Base-by-base conservation (phyloP, 345 rosid species). In the Eucalyptus dawsonii region DNA sequence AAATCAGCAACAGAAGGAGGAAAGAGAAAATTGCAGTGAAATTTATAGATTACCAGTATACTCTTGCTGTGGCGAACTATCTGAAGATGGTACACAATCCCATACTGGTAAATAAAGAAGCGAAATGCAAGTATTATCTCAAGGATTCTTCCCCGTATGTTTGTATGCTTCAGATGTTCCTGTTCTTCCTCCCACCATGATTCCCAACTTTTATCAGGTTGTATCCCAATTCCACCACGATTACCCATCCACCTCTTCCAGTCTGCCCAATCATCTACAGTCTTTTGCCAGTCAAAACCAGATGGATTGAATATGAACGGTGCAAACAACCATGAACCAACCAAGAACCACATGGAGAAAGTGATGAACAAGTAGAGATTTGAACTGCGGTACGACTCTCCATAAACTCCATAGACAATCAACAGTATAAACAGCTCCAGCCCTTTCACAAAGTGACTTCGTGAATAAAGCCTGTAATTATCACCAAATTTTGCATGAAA, bases 201-300 rank as follows among this genome's bases (percentile, higher is more conserved):
- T 90, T 97, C 99, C 99, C 99, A 98, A 91, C 99, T 97, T 89
- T 90, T 94, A 13, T 95, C 94, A 12, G 90, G 88, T 7, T 87
- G 92, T n/a, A 98, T 98, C 87, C 99, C 99, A 25, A 98, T 98
- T 87, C 99, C 99, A 89, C 99, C 99, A 3, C 96, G 97, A 92
- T 97, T 96, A 45, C 99, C 99, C 99, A 98, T 97, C 99, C 99
- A 97, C 88, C 99, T 91, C 91, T 96, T 98, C 99, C 99, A 98
- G 90, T 98, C 97, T 42, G 98, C 95, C 99, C 99, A 97, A 90
- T 98, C 99, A 88, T 97, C 99, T 90, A 96, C 98, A 1, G 98
- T 96, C 92, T 98, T 98, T 89, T 98, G 99, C 99, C 99, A 97
- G 89, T 98, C 99, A 89, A 98, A 97, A 56, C 99, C 98, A 86